Conservation (phyloP, 352 stramenopile species). For the Globisporangium acanthophoron region DNA sequence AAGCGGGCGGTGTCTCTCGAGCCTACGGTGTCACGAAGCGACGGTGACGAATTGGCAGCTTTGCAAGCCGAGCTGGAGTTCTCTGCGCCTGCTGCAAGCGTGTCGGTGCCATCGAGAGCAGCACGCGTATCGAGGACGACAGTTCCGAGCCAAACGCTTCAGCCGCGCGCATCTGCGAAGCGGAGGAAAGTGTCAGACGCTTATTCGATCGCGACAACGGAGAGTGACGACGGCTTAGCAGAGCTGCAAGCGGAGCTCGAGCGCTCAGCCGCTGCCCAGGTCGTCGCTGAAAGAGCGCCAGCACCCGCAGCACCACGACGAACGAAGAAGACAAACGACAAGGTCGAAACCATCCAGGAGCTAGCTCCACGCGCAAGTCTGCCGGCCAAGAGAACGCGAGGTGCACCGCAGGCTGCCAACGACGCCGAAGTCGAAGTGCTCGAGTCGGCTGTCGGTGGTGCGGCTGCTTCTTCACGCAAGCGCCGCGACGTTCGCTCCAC, state of each 20-base stretch:
- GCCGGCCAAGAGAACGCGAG: not conserved
- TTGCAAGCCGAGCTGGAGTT: slow-evolving; percentile 7
- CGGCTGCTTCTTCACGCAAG: not conserved
- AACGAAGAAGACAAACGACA: not conserved
- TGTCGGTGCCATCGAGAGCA: not conserved
- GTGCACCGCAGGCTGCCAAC: not conserved
- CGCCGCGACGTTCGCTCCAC: not conserved
- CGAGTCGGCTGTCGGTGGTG: not conserved
- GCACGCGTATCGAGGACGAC: not conserved
- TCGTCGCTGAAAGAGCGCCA: not conserved
- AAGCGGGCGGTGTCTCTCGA: not conserved
- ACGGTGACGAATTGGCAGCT: slow-evolving; percentile 5
- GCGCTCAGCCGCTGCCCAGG: not conserved
- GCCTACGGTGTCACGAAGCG: not conserved
- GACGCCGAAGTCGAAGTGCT: not conserved
- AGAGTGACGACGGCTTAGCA: slow-evolving; percentile 22
- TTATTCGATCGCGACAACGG: slow-evolving; percentile 14
- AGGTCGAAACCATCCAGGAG: not conserved
- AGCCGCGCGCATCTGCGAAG: too few relatives aligned
- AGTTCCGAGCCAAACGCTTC: not conserved
- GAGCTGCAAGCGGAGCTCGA: slow-evolving; percentile 29
- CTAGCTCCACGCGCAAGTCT: not conserved
- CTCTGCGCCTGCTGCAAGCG: slow-evolving; percentile 5
- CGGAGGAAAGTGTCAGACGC: slow-evolving; percentile 8
- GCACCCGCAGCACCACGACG: not conserved